Base-by-base conservation (phyloP, 768 basidiomycete species). In the Suillus paluster region DNA sequence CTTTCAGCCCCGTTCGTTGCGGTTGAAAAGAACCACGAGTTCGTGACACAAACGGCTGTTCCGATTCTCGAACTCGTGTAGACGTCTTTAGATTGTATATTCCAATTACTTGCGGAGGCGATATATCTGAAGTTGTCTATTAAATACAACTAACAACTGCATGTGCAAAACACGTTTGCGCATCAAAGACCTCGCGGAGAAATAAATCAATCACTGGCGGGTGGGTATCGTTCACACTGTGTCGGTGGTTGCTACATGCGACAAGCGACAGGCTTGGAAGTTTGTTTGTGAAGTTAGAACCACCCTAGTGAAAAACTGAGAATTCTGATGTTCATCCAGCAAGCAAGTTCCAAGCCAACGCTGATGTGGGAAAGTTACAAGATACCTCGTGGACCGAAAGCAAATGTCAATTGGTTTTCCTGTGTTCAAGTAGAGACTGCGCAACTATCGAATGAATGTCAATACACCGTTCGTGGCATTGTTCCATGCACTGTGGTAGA, bases 391-490 rank as follows among this genome's bases (percentile, higher is more conserved):
- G 23, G 34, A 23, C 52, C 15, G 34, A 55, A 25, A 19, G 9
- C 9, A 3, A 41, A 38, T 10, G 21, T 59, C 19, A 59, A 56
- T 25, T 66, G 58, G 34, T 25, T 60, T 59, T 58, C 21, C 56
- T 66, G 59, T 67, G 78, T 42, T 85, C 83, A 57, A 86, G 77
- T 42, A 94, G 73, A n/a, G 88, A 85, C 65, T 90, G 87, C 11
- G 89, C 86, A 33, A 91, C 86, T 48, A 92, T 84, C 23, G 84
- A 79, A 71, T 95, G 93, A 34, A 94, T 87, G 66, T 92, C 91
- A 58, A 77, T 80, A 72, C 90, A 94, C 62, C 85, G 82, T 61
- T 83, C 84, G 68, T 91, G 84, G 70, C 92, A 94, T 42, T 77
- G 74, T 58, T 87, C 84, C 77, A 91, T 84, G 65, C 89, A 87